phyloP scores from a whole-genome alignment of 306 rosid genomes.

The Fragaria vesca region DNA sequence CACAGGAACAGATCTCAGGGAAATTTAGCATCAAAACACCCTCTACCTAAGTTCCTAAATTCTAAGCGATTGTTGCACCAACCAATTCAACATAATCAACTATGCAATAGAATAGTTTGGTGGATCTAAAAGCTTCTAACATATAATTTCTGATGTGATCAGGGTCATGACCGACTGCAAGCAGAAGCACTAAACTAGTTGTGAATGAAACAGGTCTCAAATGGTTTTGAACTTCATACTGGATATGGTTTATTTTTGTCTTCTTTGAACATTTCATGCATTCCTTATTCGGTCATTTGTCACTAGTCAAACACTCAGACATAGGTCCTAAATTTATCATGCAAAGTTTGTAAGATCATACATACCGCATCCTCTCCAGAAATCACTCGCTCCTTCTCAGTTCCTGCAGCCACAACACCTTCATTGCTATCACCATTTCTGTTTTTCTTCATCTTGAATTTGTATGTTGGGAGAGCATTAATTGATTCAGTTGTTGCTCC shows the following conservation, averaged over 20 bases:
- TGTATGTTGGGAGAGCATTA: constrained; percentile 78
- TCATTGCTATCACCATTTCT: constrained; percentile 56
- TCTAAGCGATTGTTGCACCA: neutral
- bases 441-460: constrained; percentile 79
- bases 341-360: constrained; percentile 6
- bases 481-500: constrained; percentile 95
- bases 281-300: neutral
- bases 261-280: neutral
- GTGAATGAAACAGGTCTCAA: neutral
- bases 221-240: too few relatives aligned
- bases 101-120: neutral
- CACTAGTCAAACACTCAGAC: neutral
- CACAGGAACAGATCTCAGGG: neutral
- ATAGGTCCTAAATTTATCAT: neutral
- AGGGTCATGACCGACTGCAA: neutral
- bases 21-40: neutral
- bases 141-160: neutral
- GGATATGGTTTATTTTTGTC: neutral
- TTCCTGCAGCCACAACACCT: constrained; percentile 88
- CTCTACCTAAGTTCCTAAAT: neutral
- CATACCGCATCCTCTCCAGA: constrained; percentile 96
- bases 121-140: neutral
- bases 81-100: neutral
- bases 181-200: neutral
- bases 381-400: constrained; percentile 78